These are phyloP conservation scores for Hypoxylon sp. DNA, from an alignment of 2,329 filamentous ascomycete genomes.

Conservation along the genomic window DNA sequence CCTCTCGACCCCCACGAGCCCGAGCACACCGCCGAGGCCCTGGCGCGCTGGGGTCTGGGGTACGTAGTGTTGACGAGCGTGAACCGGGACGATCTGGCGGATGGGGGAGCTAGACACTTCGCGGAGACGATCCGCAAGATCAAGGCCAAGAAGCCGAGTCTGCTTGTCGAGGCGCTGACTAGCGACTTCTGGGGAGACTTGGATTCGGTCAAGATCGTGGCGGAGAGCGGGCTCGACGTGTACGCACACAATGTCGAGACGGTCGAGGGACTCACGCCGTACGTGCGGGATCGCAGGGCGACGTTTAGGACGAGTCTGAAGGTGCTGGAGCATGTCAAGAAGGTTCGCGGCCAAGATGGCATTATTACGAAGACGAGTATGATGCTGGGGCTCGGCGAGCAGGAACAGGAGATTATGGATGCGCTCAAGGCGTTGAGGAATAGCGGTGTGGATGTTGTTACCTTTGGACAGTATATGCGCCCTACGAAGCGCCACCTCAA, in stretches of 20 bases:
- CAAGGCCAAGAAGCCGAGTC: constrained; percentile 83
- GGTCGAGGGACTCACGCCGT: constrained; percentile 89
- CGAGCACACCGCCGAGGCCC: constrained; percentile 94
- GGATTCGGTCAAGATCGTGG: constrained; percentile 89
- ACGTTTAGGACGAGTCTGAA: constrained; percentile 88
- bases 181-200: constrained; percentile 89
- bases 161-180: constrained; percentile 87
- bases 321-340: constrained; percentile 87
- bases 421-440: constrained; percentile 85
- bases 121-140: constrained; percentile 95
- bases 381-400: constrained; percentile 96
- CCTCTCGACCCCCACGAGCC: constrained; percentile 96
- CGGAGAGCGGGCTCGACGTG: constrained; percentile 90
- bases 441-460: constrained; percentile 91
- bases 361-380: constrained; percentile 99
- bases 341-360: constrained; percentile 73
- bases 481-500: constrained; percentile 98
- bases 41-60: constrained; percentile 92
- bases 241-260: constrained; percentile 99
- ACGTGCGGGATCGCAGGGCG: constrained; percentile 89
- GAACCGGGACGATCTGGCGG: constrained; percentile 90
- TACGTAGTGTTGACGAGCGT: constrained; percentile 96
- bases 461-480: constrained; percentile 99
- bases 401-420: constrained; percentile 86
- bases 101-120: constrained; percentile 91